Evolutionary conservation across 2,329 filamentous ascomycete genomes (phyloP).

Genomic region (Claviceps paspali): DNA sequence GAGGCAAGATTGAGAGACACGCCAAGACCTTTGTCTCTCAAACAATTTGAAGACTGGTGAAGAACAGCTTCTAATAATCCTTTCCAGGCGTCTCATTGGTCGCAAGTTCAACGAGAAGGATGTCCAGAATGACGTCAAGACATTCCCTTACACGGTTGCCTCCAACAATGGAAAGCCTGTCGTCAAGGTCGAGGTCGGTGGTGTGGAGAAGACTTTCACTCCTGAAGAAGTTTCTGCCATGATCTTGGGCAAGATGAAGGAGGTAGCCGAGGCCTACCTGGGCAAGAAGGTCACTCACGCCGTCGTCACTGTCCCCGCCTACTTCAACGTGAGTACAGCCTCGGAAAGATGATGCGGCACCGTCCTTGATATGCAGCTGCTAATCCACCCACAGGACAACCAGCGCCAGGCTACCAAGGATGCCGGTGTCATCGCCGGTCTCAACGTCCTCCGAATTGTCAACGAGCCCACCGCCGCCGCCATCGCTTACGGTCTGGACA

Average conservation of each 20-base stretch:
- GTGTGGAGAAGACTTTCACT: conserved; percentile 55
- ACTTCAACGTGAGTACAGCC: conserved; percentile 56
- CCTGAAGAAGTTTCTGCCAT: conserved; percentile 71
- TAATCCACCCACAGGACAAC: conserved; percentile 42
- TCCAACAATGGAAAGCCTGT: conserved; percentile 82
- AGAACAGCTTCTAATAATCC: neutral
- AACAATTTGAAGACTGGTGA: neutral
- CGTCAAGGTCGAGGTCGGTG: conserved; percentile 58
- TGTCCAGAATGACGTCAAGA: conserved; percentile 87
- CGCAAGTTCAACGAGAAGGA: conserved; percentile 74
- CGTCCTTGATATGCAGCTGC: neutral
- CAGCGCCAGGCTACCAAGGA: conserved; percentile 96
- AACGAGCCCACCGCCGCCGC: conserved; percentile 94
- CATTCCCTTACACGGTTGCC: conserved; percentile 93
- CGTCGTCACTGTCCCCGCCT: conserved; percentile 88
- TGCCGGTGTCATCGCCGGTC: conserved; percentile 77
- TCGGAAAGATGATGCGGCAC: neutral
- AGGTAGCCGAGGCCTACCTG: conserved; percentile 63
- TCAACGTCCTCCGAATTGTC: conserved; percentile 90
- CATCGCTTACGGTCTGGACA: conserved; percentile 86
- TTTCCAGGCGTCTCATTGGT: conserved; percentile 62
- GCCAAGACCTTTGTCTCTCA: too few relatives aligned
- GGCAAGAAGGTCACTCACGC: conserved; percentile 75
- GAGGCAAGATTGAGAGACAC: too few relatives aligned
- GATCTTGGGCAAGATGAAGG: conserved; percentile 75